Conservation (phyloP, 1,284 basidiomycete species). For the Ceratobasidium sp. region DNA sequence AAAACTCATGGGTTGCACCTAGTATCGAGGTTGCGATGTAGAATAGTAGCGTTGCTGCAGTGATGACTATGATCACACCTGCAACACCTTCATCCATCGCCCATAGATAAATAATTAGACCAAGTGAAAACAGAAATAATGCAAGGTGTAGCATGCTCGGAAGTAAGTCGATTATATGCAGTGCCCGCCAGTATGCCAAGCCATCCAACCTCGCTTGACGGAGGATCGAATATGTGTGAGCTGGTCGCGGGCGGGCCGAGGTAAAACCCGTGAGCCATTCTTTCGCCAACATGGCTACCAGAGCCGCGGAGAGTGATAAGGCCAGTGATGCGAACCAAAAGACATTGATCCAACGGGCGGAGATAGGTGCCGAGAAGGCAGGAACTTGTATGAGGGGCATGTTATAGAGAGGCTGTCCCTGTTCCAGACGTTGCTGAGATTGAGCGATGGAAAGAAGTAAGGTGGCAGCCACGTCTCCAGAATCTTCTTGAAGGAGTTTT, state of each 20-base stretch:
- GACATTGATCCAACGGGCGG: conserved; percentile 31
- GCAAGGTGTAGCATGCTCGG: conserved; percentile 40
- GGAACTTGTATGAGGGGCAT: neutral
- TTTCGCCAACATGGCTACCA: conserved; percentile 39
- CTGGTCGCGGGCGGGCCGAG: conserved; percentile 12
- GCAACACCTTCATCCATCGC: neutral
- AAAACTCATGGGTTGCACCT: neutral
- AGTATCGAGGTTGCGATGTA: conserved; percentile 3
- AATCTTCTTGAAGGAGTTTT: conserved; percentile 17
- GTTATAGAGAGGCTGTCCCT: neutral
- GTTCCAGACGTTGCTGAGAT: conserved; percentile 1
- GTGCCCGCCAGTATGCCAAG: conserved; percentile 13
- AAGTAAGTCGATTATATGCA: conserved; percentile 31
- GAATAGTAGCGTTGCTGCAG: neutral
- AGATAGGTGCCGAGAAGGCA: neutral
- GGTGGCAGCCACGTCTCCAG: neutral
- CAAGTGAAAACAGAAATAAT: conserved; percentile 30
- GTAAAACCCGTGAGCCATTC: conserved; percentile 39
- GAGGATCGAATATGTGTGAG: conserved; percentile 11
- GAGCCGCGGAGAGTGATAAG: conserved; percentile 15
- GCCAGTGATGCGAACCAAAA: conserved; percentile 35
- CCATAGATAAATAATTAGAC: conserved; percentile 29
- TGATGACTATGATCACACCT: neutral
- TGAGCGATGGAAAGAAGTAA: conserved; percentile 16
- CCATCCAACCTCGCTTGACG: conserved; percentile 23